Conservation (phyloP, 2,329 filamentous ascomycete species). For the Cadophora malorum region DNA sequence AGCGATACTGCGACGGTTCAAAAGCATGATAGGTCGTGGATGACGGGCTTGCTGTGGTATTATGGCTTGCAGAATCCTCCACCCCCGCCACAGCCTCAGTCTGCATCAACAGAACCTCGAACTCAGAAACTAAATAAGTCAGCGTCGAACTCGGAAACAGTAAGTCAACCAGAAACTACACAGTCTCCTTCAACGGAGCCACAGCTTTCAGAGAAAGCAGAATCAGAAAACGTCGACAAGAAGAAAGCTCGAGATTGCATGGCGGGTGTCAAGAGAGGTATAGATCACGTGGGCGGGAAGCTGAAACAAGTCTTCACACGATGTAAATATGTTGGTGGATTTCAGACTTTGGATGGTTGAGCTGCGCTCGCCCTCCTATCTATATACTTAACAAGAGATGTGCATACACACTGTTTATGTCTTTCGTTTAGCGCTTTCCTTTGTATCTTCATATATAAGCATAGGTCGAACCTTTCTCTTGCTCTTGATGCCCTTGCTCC, state of each 20-base stretch:
- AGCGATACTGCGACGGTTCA: not conserved
- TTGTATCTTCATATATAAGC: not conserved
- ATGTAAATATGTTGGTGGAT: conserved; percentile 9
- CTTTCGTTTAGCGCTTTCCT: conserved; percentile 8
- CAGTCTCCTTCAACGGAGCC: not conserved
- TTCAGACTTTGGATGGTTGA: conserved; percentile 29
- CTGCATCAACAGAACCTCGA: not conserved
- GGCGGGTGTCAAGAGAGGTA: not conserved
- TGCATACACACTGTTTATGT: not conserved
- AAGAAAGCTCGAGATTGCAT: not conserved
- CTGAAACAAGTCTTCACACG: conserved; percentile 1
- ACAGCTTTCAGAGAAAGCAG: not conserved
- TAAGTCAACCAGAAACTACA: not conserved
- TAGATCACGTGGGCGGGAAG: not conserved
- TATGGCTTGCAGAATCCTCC: conserved; percentile 13
- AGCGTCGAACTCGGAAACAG: not conserved
- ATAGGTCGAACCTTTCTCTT: no score
- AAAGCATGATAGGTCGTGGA: conserved; percentile 17
- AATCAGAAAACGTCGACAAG: not conserved
- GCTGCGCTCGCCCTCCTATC: not conserved
- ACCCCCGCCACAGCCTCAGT: not conserved
- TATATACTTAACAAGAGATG: not conserved
- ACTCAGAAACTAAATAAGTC: not conserved
- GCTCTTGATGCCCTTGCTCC: no score
- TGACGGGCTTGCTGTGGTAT: conserved; percentile 29